Conservation (phyloP, 306 rosid genomes). For the Rubus idaeus region DNA sequence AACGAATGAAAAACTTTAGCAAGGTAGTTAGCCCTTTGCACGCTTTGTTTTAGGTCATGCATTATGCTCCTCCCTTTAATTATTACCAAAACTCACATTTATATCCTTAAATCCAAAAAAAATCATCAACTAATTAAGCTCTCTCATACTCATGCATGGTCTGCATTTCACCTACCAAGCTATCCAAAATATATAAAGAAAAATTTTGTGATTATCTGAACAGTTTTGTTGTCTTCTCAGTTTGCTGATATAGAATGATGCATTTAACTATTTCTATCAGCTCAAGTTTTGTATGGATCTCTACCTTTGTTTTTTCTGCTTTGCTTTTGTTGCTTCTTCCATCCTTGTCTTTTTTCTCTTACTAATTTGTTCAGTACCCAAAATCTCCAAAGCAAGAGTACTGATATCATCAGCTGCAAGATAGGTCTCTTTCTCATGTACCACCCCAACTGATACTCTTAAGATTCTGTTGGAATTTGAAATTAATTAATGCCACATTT, state of each 20-base stretch:
- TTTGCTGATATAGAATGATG: slow-evolving; percentile 34
- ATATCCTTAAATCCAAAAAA: not conserved
- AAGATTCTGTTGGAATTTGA: not conserved
- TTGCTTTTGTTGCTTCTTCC: slow-evolving; percentile 13
- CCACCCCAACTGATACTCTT: slow-evolving; percentile 12
- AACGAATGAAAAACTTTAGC: slow-evolving; percentile 47
- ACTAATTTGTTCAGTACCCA: slow-evolving; percentile 31
- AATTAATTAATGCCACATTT: slow-evolving; percentile 7
- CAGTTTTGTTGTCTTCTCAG: slow-evolving; percentile 11
- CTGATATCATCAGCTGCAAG: not conserved
- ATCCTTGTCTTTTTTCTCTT: slow-evolving; percentile 28
- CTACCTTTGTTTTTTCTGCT: slow-evolving; percentile 38
- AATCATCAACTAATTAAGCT: not conserved
- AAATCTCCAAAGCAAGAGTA: slow-evolving; percentile 7
- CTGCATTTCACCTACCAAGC: slow-evolving; percentile 72
- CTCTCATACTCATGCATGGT: slow-evolving; percentile 52
- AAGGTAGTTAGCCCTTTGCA: slow-evolving; percentile 46
- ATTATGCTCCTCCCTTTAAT: slow-evolving; percentile 60
- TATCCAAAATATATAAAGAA: not conserved
- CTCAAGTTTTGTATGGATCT: slow-evolving; percentile 44
- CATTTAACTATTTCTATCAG: slow-evolving; percentile 58
- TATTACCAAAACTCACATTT: slow-evolving; percentile 43
- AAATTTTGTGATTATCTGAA: slow-evolving; percentile 1
- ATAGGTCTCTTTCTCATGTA: slow-evolving; percentile 16
- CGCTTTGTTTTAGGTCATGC: slow-evolving; percentile 62